Conservation (phyloP, 257 asterid genomes). For the Ehretia macrophylla region DNA sequence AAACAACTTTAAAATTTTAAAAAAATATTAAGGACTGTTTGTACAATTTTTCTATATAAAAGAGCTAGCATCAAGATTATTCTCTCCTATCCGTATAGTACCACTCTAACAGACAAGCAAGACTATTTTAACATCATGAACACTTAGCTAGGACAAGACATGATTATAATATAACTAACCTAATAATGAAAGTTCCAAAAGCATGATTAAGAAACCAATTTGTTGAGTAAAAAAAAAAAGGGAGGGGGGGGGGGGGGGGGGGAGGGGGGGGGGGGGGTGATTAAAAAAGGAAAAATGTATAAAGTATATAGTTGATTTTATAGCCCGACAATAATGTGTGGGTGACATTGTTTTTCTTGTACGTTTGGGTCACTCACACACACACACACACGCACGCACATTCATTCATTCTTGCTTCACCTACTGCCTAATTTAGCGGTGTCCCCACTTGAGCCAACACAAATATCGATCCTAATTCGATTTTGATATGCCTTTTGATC, state of each 20-base stretch:
- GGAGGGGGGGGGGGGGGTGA: too few species aligned
- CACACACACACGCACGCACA: too few species aligned
- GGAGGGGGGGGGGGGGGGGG: too few species aligned
- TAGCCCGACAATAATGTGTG: slow-evolving; percentile 37
- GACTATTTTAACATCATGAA: slow-evolving; percentile 9
- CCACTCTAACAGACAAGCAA: slow-evolving; percentile 32
- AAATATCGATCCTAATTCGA: slow-evolving; percentile 15
- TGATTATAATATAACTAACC: slow-evolving; percentile 18
- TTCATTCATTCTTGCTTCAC: slow-evolving; percentile 7
- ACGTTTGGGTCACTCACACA: slow-evolving; percentile 12
- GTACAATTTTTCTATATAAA: too few species aligned
- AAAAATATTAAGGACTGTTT: too few species aligned
- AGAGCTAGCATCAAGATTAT: slow-evolving; percentile 13
- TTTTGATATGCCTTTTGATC: too few species aligned
- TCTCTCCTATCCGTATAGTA: slow-evolving; percentile 15
- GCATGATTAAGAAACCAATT: slow-evolving; percentile 28
- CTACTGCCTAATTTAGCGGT: slow-evolving; percentile 33
- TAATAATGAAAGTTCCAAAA: slow-evolving; percentile 19
- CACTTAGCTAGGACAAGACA: neutral
- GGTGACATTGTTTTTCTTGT: slow-evolving; percentile 21
- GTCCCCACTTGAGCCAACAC: slow-evolving; percentile 40
- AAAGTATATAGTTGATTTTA: too few species aligned
- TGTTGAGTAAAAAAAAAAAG: neutral
- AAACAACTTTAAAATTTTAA: too few species aligned
- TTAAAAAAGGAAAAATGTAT: too few species aligned